These are phyloP conservation scores for Batkoa obscura DNA, from an alignment of 371 early-diverging fungal genomes.

Conservation along the genomic window DNA sequence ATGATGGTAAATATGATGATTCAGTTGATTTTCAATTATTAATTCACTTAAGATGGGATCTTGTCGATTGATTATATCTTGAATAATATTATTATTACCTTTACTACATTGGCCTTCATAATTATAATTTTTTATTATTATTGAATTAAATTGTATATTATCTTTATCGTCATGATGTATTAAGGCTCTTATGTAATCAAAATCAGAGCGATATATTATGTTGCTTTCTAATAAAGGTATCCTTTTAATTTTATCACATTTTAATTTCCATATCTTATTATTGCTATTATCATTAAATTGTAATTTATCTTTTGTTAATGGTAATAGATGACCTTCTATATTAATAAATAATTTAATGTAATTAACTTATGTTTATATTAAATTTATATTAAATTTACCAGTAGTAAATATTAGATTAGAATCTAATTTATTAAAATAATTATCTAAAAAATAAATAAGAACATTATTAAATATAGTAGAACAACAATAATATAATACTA, in stretches of 20 bases:
- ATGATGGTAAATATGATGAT: too few species aligned
- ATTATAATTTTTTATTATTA: too few species aligned
- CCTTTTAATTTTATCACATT: neutral
- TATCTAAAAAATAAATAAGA: conserved; percentile 7
- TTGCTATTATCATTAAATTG: neutral
- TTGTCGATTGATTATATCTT: too few species aligned
- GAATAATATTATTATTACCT: too few species aligned
- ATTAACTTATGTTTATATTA: neutral
- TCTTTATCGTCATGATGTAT: too few species aligned
- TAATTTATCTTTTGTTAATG: conserved; percentile 14
- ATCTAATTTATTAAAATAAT: conserved; percentile 39
- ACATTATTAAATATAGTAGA: neutral
- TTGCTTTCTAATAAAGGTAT: neutral
- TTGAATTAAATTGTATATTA: too few species aligned
- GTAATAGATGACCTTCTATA: conserved; percentile 57
- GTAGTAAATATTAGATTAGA: conserved; percentile 76
- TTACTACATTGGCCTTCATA: too few species aligned
- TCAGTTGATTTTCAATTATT: too few species aligned
- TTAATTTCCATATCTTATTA: neutral
- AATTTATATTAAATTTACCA: conserved; percentile 13
- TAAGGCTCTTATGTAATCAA: neutral
- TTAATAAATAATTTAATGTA: too few species aligned
- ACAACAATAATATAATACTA: neutral
- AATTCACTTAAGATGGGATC: too few species aligned
- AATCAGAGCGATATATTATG: neutral